phyloP scores from a whole-genome alignment of 139 green algal species.

The Nannochloris sp. region DNA sequence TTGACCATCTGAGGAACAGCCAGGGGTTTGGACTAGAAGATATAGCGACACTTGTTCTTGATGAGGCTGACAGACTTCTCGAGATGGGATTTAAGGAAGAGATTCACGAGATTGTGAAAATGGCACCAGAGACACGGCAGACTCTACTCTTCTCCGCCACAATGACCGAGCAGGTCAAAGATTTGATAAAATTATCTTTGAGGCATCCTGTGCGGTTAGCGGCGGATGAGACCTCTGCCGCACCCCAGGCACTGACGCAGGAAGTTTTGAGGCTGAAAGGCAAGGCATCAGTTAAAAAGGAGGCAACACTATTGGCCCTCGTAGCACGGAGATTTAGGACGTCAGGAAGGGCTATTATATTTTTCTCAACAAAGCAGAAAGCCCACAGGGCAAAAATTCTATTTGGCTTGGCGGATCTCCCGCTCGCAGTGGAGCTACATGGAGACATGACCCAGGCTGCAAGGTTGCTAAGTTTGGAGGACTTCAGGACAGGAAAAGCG shows the following conservation, averaged over 20 bases:
- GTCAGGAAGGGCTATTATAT: slow-evolving; percentile 74
- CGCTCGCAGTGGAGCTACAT: slow-evolving; percentile 82
- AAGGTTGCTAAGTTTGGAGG: slow-evolving; percentile 77
- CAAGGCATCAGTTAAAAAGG: slow-evolving; percentile 49
- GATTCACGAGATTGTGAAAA: slow-evolving; percentile 70
- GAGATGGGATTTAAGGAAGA: slow-evolving; percentile 82
- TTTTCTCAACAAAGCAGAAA: slow-evolving; percentile 79
- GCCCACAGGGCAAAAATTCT: slow-evolving; percentile 91
- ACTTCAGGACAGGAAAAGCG: slow-evolving; percentile 58
- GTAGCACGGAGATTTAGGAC: slow-evolving; percentile 51
- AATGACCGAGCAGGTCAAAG: slow-evolving; percentile 59
- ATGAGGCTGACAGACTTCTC: slow-evolving; percentile 90
- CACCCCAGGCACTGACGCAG: slow-evolving; percentile 67
- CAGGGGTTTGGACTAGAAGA: slow-evolving; percentile 83
- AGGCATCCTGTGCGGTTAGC: slow-evolving; percentile 80
- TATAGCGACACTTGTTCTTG: slow-evolving; percentile 76
- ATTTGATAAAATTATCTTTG: slow-evolving; percentile 68
- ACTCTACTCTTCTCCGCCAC: slow-evolving; percentile 89
- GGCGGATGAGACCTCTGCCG: slow-evolving; percentile 57
- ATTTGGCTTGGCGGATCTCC: slow-evolving; percentile 79
- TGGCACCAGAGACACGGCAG: slow-evolving; percentile 78
- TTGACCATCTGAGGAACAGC: slow-evolving; percentile 94
- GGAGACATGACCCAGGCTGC: slow-evolving; percentile 89
- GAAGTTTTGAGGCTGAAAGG: slow-evolving; percentile 83
- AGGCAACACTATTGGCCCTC: slow-evolving; percentile 82